Evolutionary conservation across 495 filamentous ascomycete genomes (phyloP), one percentile per base, ranked within the genome.

Genomic region (Gamarada debralockiae): DNA sequence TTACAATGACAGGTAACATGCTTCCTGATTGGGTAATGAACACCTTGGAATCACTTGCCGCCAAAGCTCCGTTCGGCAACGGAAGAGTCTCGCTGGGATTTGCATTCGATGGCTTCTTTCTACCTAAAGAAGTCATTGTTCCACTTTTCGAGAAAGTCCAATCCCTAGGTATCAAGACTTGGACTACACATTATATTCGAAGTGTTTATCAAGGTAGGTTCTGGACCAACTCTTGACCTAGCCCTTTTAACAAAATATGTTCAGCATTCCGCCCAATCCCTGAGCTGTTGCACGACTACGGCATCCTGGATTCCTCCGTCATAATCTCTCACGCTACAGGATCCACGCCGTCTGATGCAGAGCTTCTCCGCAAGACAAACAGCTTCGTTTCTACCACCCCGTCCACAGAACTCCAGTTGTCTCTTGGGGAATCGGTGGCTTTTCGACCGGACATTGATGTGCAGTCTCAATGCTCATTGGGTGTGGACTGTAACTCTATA

Each of bases 401-500:
- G 5, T 61, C 61, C 10, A 70, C 70, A 7, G 74, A 78, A 46
- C 42, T 73, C 15, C 70, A 76, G 48, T 76, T 69, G 67, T 65
- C 12, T n/a, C 20, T 42, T 6, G 58, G 58, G 1, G 17, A 15
- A 1, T 43, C 53, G 17, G 38, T 37, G 7, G n/a, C 55, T 1
- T 61, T 52, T 29, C 29, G 53, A 21, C n/a, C 50, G 4, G 34
- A 27, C 12, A 46, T 55, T 0, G 65, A 58, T n/a, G 59, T 65
- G 7, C 50, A 53, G 13, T 33, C 47, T 3, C 55, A 67, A 39
- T 59, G 61, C 38, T 71, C 70, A 8, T 57, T 81, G 12, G 78
- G 78, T 7, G 58, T 77, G 13, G 75, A 80, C 52, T 78, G 73
- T 46, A 75, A 80, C 55, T 68, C 59, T 42, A 71, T 65, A 48